Evolutionary conservation across 768 basidiomycete species (phyloP).

Genomic region (Strobilomyces dryophilus): DNA sequence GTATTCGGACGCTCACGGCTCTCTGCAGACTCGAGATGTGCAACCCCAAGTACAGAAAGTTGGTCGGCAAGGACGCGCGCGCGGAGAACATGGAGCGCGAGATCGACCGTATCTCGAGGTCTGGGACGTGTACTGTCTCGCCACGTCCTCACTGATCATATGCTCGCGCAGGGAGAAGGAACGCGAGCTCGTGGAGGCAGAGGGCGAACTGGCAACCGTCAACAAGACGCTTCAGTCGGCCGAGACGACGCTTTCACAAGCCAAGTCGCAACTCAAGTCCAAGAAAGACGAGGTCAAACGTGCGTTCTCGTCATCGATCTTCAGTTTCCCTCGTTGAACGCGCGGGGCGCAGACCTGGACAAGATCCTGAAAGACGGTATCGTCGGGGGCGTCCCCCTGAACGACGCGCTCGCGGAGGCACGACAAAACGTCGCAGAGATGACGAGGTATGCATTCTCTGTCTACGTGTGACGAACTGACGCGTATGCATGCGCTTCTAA

Average conservation of each 20-base stretch:
- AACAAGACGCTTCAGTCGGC: constrained; percentile 42
- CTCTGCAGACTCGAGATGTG: constrained; percentile 55
- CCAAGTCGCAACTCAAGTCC: constrained; percentile 55
- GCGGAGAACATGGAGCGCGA: constrained; percentile 69
- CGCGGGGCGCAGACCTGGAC: constrained; percentile 33
- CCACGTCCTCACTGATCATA: background rate
- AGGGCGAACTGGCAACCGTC: constrained; percentile 34
- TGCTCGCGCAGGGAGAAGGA: constrained; percentile 60
- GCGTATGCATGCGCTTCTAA: background rate
- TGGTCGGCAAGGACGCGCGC: constrained; percentile 40
- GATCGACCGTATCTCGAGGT: constrained; percentile 58
- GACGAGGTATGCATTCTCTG: constrained; percentile 14
- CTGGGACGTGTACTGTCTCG: background rate
- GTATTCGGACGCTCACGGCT: background rate
- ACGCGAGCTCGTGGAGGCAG: constrained; percentile 42
- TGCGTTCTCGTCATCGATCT: too few species aligned
- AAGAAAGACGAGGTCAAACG: constrained; percentile 35
- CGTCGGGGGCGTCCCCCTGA: constrained; percentile 37
- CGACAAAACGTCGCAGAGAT: constrained; percentile 11
- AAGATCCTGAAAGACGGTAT: constrained; percentile 39
- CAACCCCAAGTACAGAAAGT: constrained; percentile 57
- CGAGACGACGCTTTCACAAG: background rate
- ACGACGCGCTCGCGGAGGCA: constrained; percentile 45
- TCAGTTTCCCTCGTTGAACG: background rate
- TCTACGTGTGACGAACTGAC: background rate